Base-by-base conservation (phyloP, 108 stramenopile species). In the Cyclostephanos tholiformis region DNA sequence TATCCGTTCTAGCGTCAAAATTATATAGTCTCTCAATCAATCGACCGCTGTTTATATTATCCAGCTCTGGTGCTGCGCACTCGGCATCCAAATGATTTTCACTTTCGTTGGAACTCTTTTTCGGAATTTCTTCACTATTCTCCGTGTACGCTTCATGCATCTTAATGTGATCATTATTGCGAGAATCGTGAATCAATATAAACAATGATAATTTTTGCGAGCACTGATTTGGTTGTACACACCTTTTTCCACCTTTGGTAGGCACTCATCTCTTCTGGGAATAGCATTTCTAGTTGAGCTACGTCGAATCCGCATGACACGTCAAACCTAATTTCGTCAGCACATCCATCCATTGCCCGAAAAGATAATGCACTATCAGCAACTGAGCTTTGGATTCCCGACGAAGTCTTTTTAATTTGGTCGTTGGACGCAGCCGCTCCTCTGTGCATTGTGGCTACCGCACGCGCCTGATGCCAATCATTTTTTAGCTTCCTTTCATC, bases 181-280 rank as follows among this genome's bases (percentile, higher is more conserved):
- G 65, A 49, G 13, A 65, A 48, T 6, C 20, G 17, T 56, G 65
- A 65, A 44, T 10, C 32, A 27, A 29, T n/a, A 2, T 26, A 5
- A 49, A 69, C 0, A 69, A 68, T 27, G 9, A 13, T 13, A 65
- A 65, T 29, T 61, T 30, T 61, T 6, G 27, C 49, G 25, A 67
- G 39, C 44, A 50, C 32, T 26, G 17, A 8, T 49, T 16, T 29
- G 16, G 14, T 17, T 13, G 44, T 63, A n/a, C 62, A 48, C 8
- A 77, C 76, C 68, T 69, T 82, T 61, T 89, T 88, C 91, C 93
- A 94, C 44, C 88, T 83, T 49, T 77, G 59, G 67, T 89, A 94
- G 9, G 90, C 90, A 51, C 69, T 60, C 88, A 94, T 89, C 77
- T 91, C 89, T 80, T 94, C 91, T 11, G 93, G 93, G 67, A 85